phyloP scores from a whole-genome alignment of 2,329 filamentous ascomycete species.

The Sclerotinia trifoliorum region DNA sequence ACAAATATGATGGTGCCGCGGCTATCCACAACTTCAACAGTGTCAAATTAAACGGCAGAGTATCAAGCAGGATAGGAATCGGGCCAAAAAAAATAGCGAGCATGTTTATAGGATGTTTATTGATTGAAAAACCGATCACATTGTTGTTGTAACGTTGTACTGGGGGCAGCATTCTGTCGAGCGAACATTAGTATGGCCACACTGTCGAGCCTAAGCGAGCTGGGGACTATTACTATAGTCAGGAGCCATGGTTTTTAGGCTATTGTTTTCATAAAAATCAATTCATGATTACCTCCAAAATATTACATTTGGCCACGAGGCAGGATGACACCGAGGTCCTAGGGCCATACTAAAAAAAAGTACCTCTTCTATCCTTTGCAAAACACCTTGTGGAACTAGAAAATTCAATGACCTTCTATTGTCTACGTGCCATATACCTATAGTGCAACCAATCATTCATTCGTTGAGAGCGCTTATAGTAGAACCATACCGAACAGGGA shows the following conservation, averaged over 20 bases:
- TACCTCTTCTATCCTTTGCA: neutral
- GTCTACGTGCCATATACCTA: neutral
- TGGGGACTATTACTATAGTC: no score
- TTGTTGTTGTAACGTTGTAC: neutral
- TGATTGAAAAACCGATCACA: neutral
- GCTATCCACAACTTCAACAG: neutral
- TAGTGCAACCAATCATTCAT: neutral
- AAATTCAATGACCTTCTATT: neutral
- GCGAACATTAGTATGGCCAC: no score
- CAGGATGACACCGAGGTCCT: neutral
- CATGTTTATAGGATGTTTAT: neutral
- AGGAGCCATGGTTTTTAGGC: no score
- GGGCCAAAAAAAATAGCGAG: no score
- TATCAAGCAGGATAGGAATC: neutral
- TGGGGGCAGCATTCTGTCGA: neutral
- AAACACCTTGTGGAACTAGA: neutral
- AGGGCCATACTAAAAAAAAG: neutral
- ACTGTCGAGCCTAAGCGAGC: no score
- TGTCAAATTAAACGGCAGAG: neutral
- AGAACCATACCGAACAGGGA: neutral
- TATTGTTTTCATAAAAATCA: neutral
- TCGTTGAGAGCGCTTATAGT: neutral
- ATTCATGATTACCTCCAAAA: neutral
- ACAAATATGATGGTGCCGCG: no score
- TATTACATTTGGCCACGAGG: neutral